Percentiles rank a stretch among this genome's conserved stretches.
Evolutionary conservation across 495 filamentous ascomycete genomes (phyloP).

Genomic region (Trichoderma virens): DNA sequence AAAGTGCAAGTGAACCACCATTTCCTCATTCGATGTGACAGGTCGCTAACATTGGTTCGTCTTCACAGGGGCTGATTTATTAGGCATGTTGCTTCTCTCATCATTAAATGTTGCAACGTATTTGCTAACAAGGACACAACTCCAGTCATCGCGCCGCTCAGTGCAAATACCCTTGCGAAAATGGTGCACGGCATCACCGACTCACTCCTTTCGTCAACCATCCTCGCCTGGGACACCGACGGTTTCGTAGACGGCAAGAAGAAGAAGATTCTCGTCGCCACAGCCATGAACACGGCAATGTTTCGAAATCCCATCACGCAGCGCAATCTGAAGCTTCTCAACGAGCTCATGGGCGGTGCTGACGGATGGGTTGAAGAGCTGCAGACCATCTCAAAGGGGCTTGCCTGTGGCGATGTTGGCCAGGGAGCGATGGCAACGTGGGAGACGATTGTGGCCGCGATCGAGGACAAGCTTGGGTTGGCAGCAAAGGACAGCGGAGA

Average conservation of each 20-base stretch:
- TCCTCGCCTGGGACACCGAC: constrained; percentile 85
- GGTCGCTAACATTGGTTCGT: background rate
- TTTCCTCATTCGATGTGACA: background rate
- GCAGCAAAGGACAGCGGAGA: background rate
- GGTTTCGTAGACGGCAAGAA: constrained; percentile 46
- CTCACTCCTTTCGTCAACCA: constrained; percentile 59
- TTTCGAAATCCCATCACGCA: constrained; percentile 75
- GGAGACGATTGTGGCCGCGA: constrained; percentile 57
- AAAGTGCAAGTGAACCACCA: constrained; percentile 26
- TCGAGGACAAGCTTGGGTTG: background rate
- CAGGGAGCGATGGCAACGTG: constrained; percentile 73
- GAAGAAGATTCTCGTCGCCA: constrained; percentile 54
- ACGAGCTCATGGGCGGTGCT: constrained; percentile 66
- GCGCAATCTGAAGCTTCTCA: constrained; percentile 58
- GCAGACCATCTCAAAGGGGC: constrained; percentile 54
- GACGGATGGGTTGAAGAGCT: constrained; percentile 74
- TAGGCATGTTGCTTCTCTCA: constrained; percentile 27
- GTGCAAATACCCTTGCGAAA: constrained; percentile 76
- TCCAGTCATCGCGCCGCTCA: constrained; percentile 61
- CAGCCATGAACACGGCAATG: constrained; percentile 86
- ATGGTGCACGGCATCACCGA: constrained; percentile 60
- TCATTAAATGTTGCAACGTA: background rate
- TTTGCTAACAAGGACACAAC: background rate
- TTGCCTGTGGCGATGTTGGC: constrained; percentile 79
- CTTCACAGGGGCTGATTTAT: constrained; percentile 52